Conservation (phyloP, 1,284 basidiomycete species). For the Puccinia coronata region DNA sequence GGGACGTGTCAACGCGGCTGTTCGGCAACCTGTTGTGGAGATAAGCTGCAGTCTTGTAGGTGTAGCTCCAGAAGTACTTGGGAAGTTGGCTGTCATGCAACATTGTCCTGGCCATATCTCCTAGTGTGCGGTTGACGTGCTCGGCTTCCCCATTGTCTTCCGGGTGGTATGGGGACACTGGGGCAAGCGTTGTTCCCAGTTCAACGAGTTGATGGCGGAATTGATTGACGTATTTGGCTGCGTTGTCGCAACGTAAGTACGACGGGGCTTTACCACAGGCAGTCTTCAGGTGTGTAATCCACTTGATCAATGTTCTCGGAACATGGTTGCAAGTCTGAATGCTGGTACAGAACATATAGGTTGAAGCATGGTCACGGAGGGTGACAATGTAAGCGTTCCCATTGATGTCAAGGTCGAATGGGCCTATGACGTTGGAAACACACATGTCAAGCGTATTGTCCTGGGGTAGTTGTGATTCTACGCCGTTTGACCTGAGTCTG, state of each 20-base stretch:
- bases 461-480: not conserved
- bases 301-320: not conserved
- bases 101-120: slow-evolving; percentile 17
- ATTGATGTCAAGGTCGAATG: not conserved
- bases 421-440: not conserved
- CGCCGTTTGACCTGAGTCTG: not conserved
- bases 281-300: not conserved
- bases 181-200: not conserved
- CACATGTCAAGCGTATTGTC: not conserved
- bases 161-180: not conserved
- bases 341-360: too few relatives aligned
- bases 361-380: too few relatives aligned
- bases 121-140: not conserved
- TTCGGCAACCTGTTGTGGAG: not conserved
- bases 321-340: not conserved
- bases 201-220: not conserved
- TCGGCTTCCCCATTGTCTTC: slow-evolving; percentile 13
- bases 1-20: not conserved
- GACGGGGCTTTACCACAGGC: not conserved
- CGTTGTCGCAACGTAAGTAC: not conserved
- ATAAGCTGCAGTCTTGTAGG: too few relatives aligned
- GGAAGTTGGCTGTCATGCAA: not conserved
- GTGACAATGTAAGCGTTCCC: not conserved
- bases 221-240: not conserved
- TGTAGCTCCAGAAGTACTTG: not conserved